Evolutionary conservation across 768 basidiomycete species (phyloP), one percentile per base, ranked within the genome.

Genomic region (Tricholoma bakamatsutake): DNA sequence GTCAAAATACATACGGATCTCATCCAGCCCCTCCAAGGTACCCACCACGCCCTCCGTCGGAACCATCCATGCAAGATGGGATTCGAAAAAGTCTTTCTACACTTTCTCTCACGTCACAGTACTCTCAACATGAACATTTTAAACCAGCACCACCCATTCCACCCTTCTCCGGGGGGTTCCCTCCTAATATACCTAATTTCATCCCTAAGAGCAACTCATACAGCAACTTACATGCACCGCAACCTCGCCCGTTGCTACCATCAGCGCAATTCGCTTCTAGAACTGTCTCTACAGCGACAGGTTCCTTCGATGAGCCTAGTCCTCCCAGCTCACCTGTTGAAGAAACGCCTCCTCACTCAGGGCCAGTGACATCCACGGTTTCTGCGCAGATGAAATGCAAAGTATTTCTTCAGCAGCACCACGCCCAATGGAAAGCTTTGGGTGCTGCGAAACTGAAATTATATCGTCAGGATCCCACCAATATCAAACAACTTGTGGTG

Each of bases 341-440:
- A 57, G 81, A 87, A 61, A 72, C 71, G 11, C 72, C 73, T 1
- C 73, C 73, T 28, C 66, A 77, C 7, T 67, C 79, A 8, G 92
- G 87, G 3, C 91, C 93, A 1, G 80, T 87, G 33, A 85, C 83
- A 31, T 88, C 91, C 5, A 75, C 83, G 10, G 76, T 98, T 58
- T 83, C 90, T 8, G 92, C 90, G 11, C 85, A 92, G 66, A 96
- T 94, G 91, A 94, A 95, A 68, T 98, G 96, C 81, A 99, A 98
- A 71, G 87, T 98, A 21, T 99, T 98, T 74, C 75, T 97, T 47
- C 87, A 98, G 66, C 93, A 96, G 64, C 85, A 91, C 34, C 95
- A 98, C 66, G 87, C 89, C n/a, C 93, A 96, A 67, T 99, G 97
- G 97, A 99, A 97, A 73, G 85, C 90, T 1, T 77, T 98, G 54